These are phyloP conservation scores for Periconia macrospinosa DNA, from an alignment of 2,329 filamentous ascomycete species.

Conservation along the genomic window DNA sequence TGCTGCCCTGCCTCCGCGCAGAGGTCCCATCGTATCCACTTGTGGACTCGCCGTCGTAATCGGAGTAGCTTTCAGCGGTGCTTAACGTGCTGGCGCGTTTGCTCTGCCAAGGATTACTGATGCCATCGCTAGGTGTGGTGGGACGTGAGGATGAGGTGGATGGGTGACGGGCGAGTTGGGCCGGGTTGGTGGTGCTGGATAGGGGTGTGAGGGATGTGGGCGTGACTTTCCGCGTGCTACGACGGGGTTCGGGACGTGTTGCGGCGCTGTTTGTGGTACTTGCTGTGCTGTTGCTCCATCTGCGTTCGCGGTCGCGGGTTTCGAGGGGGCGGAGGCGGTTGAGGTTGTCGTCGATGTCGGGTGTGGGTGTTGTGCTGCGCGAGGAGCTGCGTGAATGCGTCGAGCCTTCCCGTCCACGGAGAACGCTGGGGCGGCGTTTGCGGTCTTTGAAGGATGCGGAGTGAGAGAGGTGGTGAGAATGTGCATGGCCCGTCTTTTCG, in stretches of 20 bases:
- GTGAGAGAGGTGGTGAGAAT: conserved; percentile 13
- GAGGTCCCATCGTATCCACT: conserved; percentile 4
- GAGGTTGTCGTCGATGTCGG: conserved; percentile 27
- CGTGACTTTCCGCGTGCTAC: conserved; percentile 10
- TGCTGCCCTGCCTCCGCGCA: neutral
- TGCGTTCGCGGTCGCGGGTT: conserved; percentile 19
- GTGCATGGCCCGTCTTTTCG: conserved; percentile 29
- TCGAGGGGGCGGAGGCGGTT: conserved; percentile 20
- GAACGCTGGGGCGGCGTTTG: conserved; percentile 30
- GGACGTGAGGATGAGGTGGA: conserved; percentile 18
- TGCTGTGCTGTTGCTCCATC: conserved; percentile 39
- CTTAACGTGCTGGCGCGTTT: conserved; percentile 38
- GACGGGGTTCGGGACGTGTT: conserved; percentile 22
- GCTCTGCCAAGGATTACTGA: conserved; percentile 27
- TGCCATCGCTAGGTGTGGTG: conserved; percentile 28
- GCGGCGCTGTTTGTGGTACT: conserved; percentile 32
- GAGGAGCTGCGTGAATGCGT: conserved; percentile 37
- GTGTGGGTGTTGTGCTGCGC: conserved; percentile 34
- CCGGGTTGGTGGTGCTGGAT: conserved; percentile 15
- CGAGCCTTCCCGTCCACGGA: conserved; percentile 29
- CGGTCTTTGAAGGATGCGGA: conserved; percentile 22
- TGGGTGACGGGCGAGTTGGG: conserved; percentile 30
- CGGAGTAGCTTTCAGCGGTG: conserved; percentile 25
- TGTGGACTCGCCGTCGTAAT: conserved; percentile 17
- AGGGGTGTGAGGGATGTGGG: conserved; percentile 19